Percentiles rank a stretch among this genome's conserved stretches.
Evolutionary conservation across 345 rosid species (phyloP).

Genomic region (Aegle marmelos): DNA sequence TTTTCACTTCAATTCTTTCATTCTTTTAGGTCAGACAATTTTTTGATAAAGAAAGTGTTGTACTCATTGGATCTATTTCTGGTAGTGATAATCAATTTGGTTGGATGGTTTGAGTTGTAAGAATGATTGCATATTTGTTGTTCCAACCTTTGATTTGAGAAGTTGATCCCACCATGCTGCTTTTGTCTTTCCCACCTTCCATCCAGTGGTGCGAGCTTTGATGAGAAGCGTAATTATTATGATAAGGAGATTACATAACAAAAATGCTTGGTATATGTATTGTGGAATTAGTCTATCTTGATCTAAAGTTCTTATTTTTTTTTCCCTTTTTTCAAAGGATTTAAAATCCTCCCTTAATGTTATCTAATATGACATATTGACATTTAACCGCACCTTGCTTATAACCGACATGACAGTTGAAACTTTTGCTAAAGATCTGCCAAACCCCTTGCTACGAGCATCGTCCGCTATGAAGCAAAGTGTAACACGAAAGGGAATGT

Average conservation of each 20-base stretch:
- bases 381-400: no score
- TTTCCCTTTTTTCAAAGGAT: background rate
- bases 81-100: background rate
- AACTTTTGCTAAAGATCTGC: background rate
- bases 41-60: background rate
- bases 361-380: no score
- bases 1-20: constrained; percentile 15
- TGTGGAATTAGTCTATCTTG: background rate
- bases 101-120: background rate
- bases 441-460: background rate
- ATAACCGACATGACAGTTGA: background rate
- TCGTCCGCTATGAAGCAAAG: background rate
- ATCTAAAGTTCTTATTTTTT: background rate
- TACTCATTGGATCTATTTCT: background rate
- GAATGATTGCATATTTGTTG: background rate
- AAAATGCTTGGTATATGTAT: no score
- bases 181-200: background rate
- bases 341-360: no score
- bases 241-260: no score
- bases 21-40: constrained; percentile 19
- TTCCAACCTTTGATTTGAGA: background rate
- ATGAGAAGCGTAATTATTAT: background rate
- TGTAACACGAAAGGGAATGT: background rate
- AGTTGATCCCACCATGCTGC: background rate
- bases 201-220: background rate